Evolutionary conservation across 2,329 filamentous ascomycete species (phyloP), one percentile per base, ranked within the genome.

Genomic region (Apiospora marii): DNA sequence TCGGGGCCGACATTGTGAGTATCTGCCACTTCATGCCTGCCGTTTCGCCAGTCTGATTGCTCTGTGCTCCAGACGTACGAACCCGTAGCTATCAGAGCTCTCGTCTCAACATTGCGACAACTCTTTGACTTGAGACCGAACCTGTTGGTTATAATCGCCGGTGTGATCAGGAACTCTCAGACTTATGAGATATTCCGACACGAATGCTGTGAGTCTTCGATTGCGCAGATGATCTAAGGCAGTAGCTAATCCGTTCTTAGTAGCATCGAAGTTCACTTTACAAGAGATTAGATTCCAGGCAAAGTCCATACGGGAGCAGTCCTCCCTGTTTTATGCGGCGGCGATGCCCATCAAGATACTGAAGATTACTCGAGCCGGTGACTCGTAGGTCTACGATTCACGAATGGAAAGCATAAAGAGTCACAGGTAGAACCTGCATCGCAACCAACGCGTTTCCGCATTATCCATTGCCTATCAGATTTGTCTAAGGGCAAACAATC

Each of bases 91-190:
- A 91, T 93, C 69, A 89, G 90, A 0, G 84, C 89, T 1, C 84
- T 96, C 30, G 85, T 94, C 3, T 87, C 85, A 3, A 94, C 93
- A 3, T 80, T 95, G 70, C 82, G 86, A 43, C 87, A 92, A 69
- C 83, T 94, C 16, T 88, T 93, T 68, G 83, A 84, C 1, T 78
- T 90, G 71, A 89, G 90, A 74, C 87, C 90, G 2, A 78, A 79
- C 0, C 83, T 91, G 16, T 83, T 88, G 67, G 88, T 93, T 48
- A 83, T 94, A 61, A 91, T 95, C 73, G 88, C 92, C 3, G 87
- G 89, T 19, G 90, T 90, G 0, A 84, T 92, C 71, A 87, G 91
- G 71, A 92, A 92, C 73, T 83, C 87, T 71, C 83, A 90, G 70
- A 92, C 90, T 0, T 91, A 92, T 79, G 84, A 87, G 75, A 82